Percentiles rank a stretch among this genome's conserved stretches.
These are phyloP conservation scores for Hippophae tibetana DNA, from an alignment of 306 rosid species.

Conservation along the genomic window DNA sequence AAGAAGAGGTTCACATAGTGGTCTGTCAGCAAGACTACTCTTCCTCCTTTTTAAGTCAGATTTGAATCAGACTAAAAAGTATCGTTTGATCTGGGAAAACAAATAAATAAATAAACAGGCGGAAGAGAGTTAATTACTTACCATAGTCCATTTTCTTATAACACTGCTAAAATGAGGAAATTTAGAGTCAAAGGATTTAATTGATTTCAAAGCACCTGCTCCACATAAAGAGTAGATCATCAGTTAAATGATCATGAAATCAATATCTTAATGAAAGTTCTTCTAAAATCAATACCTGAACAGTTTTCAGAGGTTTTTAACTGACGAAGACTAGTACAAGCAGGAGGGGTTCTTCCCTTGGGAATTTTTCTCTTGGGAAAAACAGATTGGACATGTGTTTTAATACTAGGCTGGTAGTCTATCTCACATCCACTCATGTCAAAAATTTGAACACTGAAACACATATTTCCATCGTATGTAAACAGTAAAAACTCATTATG, in stretches of 20 bases:
- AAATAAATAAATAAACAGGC: neutral
- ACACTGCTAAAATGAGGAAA: constrained; percentile 5
- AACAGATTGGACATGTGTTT: neutral
- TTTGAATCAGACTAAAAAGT: too few species aligned
- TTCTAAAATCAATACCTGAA: constrained; percentile 6
- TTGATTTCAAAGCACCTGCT: neutral
- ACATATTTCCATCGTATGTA: constrained; percentile 2
- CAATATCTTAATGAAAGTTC: constrained; percentile 1
- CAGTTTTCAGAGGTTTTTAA: neutral
- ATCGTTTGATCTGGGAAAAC: neutral
- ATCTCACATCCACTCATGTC: neutral
- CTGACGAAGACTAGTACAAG: neutral
- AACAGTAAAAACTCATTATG: constrained; percentile 3
- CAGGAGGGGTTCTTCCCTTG: constrained; percentile 3
- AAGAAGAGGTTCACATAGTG: too few species aligned
- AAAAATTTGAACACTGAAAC: constrained; percentile 7
- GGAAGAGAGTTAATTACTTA: constrained; percentile 1
- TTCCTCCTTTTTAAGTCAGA: too few species aligned
- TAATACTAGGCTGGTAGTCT: neutral
- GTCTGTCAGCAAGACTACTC: too few species aligned
- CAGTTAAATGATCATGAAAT: neutral
- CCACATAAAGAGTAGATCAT: neutral
- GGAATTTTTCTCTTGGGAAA: neutral
- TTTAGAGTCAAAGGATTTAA: constrained; percentile 5
- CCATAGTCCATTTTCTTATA: neutral